Evolutionary conservation across 768 basidiomycete genomes (phyloP), one percentile per base, ranked within the genome.

Genomic region (Suillus fuscotomentosus): DNA sequence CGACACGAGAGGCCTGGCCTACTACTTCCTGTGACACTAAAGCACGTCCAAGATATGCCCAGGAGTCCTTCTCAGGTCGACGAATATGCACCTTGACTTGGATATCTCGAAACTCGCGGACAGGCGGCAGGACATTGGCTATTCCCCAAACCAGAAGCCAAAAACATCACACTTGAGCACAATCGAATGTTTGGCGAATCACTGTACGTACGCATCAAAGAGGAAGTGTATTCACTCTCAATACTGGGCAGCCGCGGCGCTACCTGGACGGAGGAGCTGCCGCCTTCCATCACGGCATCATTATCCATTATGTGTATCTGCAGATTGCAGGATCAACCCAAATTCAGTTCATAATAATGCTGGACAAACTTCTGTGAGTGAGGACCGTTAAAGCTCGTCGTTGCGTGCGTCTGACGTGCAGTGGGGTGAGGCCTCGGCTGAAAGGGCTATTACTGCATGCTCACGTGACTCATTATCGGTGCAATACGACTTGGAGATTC

Each of bases 1-100:
- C 91, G 68, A 94, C 88, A 74, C 90, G 88, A 67, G 90, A 91
- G 43, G 88, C 86, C 68, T 92, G 92, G 14, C 91, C 91, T 31
- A 78, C 77, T 39, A 90, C 75, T 75, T 94, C 92, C 66, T 93
- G 90, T 36, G 88, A 82, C 57, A 92, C 91, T 31, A 89, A 72
- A 24, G 87, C 92, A 70, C 92, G 84, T 13, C 92, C 92, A 59
- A 93, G 82, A 69, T 94, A 94, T 34, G 85, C 80, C 92, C 92
- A 94, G 20, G 88, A 83, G 73, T 94, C 92, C 71, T 80, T 86
- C 62, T 92, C 92, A 42, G 92, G 88, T 68, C 86, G 81, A 67
- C 92, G 83, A 68, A 92, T 89, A 70, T 94, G 92, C 22, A 94
- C 91, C 74, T 94, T 93, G 65, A 94, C 92, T 64, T 90, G 85